phyloP scores from a whole-genome alignment of 139 green algal species.

The Gonium pectorale region DNA sequence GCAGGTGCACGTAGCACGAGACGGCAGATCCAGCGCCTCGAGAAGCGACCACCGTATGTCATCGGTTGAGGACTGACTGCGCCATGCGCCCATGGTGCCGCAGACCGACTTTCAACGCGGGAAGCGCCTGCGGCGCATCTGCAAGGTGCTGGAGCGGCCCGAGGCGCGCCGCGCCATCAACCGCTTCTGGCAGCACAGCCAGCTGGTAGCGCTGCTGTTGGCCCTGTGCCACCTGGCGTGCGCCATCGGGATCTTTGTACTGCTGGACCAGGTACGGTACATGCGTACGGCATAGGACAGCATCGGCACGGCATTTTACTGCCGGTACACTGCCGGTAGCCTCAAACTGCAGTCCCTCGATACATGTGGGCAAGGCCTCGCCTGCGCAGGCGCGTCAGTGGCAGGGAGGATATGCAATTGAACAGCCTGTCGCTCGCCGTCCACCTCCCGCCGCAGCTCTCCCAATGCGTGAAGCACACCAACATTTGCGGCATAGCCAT shows the following conservation, averaged over 20 bases:
- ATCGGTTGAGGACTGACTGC: no score
- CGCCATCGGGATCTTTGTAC: background rate
- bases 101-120: background rate
- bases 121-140: background rate
- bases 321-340: no score
- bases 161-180: background rate
- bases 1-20: no score
- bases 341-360: no score
- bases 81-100: background rate
- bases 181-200: background rate
- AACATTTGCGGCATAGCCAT: background rate
- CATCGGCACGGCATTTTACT: no score
- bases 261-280: background rate
- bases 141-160: conserved; percentile 8
- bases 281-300: no score
- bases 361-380: no score
- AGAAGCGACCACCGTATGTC: no score
- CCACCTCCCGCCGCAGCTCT: background rate
- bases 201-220: background rate
- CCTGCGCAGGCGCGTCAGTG: no score
- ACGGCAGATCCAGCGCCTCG: no score
- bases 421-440: no score
- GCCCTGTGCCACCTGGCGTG: background rate
- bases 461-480: background rate
- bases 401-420: no score